A percentile compares a stretch with the other conserved stretches of the same genome.
Conservation (phyloP, 2,329 filamentous ascomycete genomes). For the Pestalotiopsis sp. region DNA sequence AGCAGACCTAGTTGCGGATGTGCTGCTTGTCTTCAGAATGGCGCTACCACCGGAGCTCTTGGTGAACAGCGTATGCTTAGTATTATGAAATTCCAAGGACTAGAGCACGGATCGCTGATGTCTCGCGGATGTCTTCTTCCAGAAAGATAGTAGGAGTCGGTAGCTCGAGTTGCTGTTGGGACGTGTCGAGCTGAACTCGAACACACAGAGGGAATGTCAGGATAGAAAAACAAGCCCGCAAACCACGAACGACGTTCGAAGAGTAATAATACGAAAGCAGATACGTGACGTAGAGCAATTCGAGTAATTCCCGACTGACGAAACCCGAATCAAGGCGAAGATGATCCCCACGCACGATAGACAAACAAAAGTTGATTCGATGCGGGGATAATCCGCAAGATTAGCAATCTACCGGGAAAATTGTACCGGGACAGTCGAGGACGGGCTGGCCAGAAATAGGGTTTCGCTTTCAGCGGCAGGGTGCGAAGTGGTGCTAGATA, state of each 20-base stretch:
- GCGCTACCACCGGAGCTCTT: not conserved
- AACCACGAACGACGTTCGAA: no score
- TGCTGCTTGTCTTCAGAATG: not conserved
- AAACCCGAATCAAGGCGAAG: not conserved
- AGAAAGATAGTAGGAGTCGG: not conserved
- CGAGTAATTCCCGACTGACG: not conserved
- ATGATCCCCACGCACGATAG: not conserved
- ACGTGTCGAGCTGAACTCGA: not conserved
- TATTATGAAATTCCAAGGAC: not conserved
- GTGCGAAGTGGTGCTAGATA: not conserved
- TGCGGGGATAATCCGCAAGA: not conserved
- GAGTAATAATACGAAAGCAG: no score
- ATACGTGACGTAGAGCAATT: not conserved
- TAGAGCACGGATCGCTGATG: not conserved
- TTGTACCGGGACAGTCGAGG: not conserved
- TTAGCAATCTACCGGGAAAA: not conserved
- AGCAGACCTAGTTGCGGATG: not conserved
- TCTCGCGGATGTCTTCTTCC: not conserved
- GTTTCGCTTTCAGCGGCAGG: not conserved
- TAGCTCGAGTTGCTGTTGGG: not conserved
- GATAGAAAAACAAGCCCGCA: not conserved
- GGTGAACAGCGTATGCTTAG: not conserved
- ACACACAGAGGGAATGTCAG: not conserved
- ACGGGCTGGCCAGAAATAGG: constrained; percentile 2
- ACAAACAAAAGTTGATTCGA: not conserved